Evolutionary conservation across 73 alveolate species (phyloP).

Genomic region (Paramecium bursaria): DNA sequence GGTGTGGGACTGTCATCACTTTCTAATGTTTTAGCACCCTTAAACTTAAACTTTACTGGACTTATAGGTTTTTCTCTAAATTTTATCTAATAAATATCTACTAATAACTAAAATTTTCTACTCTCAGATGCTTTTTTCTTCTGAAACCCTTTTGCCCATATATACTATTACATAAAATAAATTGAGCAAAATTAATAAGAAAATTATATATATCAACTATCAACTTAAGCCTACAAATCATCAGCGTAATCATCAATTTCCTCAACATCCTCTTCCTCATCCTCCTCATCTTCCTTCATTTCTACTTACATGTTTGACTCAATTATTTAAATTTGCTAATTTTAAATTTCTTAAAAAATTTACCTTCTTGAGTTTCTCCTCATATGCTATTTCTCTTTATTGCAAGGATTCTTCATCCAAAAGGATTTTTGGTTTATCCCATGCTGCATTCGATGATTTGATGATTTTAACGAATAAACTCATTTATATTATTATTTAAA

Average conservation of each 20-base stretch:
- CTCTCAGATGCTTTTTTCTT: no score
- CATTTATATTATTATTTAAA: conserved; percentile 16
- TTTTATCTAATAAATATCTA: no score
- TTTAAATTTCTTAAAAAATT: no score
- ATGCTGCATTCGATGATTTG: conserved; percentile 36
- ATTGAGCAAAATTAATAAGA: no score
- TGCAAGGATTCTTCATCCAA: conserved; percentile 23
- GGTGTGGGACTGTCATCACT: conserved; percentile 41
- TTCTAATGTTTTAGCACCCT: not conserved
- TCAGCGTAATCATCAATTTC: conserved; percentile 56
- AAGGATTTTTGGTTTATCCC: conserved; percentile 33
- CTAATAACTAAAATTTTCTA: no score
- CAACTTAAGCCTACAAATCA: conserved; percentile 40
- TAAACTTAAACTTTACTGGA: not conserved
- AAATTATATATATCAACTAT: no score
- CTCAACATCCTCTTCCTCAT: conserved; percentile 57
- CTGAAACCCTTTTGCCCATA: no score
- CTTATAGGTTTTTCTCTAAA: no score
- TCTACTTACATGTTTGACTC: not conserved
- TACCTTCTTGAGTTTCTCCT: conserved; percentile 42
- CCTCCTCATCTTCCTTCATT: conserved; percentile 54
- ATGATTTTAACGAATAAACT: not conserved
- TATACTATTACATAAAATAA: no score
- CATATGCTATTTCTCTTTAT: conserved; percentile 20
- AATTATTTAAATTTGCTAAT: not conserved